Evolutionary conservation across 2,329 filamentous ascomycete genomes (phyloP).

Genomic region (Ophiostoma quercus): DNA sequence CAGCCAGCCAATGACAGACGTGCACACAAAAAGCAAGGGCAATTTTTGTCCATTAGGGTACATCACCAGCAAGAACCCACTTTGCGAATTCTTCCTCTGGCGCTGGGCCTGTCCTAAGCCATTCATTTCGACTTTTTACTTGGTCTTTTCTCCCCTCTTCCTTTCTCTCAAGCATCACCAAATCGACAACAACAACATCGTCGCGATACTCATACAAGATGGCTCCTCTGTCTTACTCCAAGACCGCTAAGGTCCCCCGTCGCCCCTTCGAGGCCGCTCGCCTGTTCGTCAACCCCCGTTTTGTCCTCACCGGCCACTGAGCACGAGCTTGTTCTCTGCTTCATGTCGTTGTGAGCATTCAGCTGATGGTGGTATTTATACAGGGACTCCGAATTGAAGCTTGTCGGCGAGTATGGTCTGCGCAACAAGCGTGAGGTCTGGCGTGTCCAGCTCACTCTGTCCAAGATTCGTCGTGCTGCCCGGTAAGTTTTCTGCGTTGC

Average conservation of each 20-base stretch:
- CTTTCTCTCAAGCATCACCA: slow-evolving; percentile 18
- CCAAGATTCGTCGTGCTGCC: slow-evolving; percentile 99
- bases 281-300: slow-evolving; percentile 71
- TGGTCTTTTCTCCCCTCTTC: slow-evolving; percentile 13
- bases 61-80: slow-evolving; percentile 8
- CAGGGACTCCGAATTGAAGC: slow-evolving; percentile 99
- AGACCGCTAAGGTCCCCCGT: slow-evolving; percentile 96
- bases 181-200: slow-evolving; percentile 20
- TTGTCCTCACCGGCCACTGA: slow-evolving; percentile 64
- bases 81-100: slow-evolving; percentile 15
- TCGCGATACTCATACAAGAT: slow-evolving; percentile 24
- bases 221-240: slow-evolving; percentile 74
- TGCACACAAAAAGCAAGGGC: slow-evolving; percentile 22
- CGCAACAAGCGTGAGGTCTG: slow-evolving; percentile 99
- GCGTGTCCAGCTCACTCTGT: slow-evolving; percentile 98
- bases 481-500: slow-evolving; percentile 59
- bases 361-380: slow-evolving; percentile 26
- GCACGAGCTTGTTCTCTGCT: slow-evolving; percentile 84
- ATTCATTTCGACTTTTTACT: slow-evolving; percentile 14
- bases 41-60: slow-evolving; percentile 26
- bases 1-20: slow-evolving; percentile 6
- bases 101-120: slow-evolving; percentile 5
- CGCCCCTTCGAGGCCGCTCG: slow-evolving; percentile 99
- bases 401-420: slow-evolving; percentile 99
- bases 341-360: slow-evolving; percentile 76